Percentiles rank a stretch among this genome's conserved stretches.
Evolutionary conservation across 2,329 filamentous ascomycete species (phyloP).

Genomic region (Clonostachys sp.): DNA sequence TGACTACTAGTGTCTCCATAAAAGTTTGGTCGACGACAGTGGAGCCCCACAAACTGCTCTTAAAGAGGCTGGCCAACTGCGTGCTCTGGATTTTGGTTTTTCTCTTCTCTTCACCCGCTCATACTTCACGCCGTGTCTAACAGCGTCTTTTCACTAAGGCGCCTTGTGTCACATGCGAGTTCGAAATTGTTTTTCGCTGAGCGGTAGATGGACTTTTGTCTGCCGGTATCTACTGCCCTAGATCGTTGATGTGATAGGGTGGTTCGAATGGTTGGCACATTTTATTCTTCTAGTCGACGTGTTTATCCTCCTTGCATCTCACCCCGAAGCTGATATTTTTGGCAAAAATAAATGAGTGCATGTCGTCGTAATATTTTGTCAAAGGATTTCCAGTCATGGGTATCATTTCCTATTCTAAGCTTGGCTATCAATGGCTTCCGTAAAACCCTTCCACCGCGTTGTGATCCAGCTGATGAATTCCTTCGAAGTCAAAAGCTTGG

Average conservation of each 20-base stretch:
- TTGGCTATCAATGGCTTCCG: conserved; percentile 16
- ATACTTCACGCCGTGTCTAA: conserved; percentile 19
- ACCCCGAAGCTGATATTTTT: neutral
- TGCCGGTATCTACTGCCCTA: conserved; percentile 86
- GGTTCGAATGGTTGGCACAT: conserved; percentile 82
- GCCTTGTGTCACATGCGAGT: neutral
- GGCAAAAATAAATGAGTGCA: too few relatives aligned
- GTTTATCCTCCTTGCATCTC: conserved; percentile 2
- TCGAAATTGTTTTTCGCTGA: conserved; percentile 36
- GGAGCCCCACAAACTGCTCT: conserved; percentile 10
- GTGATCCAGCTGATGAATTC: conserved; percentile 38
- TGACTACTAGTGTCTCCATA: neutral
- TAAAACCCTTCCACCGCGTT: conserved; percentile 27
- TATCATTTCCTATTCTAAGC: conserved; percentile 18
- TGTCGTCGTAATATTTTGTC: neutral
- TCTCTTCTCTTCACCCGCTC: conserved; percentile 17
- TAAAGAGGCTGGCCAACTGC: neutral
- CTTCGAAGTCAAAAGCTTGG: conserved; percentile 59
- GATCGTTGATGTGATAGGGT: conserved; percentile 71
- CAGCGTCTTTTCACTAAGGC: conserved; percentile 6
- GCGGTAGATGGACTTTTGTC: conserved; percentile 58
- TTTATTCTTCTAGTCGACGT: conserved; percentile 6
- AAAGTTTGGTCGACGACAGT: conserved; percentile 2
- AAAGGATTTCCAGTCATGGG: conserved; percentile 6
- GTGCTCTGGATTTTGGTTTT: conserved; percentile 19